These are phyloP conservation scores for Botrytis medusae DNA, from an alignment of 2,329 filamentous ascomycete species.

Conservation along the genomic window DNA sequence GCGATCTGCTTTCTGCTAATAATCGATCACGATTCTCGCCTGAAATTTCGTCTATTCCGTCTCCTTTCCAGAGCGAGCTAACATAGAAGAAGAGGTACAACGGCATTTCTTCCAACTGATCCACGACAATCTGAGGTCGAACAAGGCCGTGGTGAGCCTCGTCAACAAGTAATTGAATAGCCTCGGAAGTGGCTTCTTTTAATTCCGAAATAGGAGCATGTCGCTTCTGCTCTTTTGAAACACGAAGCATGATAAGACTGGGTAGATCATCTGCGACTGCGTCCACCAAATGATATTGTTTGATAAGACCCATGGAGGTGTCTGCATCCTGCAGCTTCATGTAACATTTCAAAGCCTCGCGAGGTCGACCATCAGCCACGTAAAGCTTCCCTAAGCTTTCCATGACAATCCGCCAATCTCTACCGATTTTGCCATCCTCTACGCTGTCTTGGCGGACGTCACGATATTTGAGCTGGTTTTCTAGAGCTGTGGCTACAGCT, in stretches of 20 bases:
- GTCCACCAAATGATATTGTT: slow-evolving; percentile 85
- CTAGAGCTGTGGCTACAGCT: slow-evolving; percentile 73
- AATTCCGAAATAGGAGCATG: slow-evolving; percentile 69
- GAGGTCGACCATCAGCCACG: slow-evolving; percentile 74
- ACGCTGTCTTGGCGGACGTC: slow-evolving; percentile 74
- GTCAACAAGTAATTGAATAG: slow-evolving; percentile 81
- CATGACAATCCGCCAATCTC: slow-evolving; percentile 89
- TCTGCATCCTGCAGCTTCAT: slow-evolving; percentile 91
- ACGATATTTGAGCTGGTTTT: slow-evolving; percentile 76
- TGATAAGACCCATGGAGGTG: slow-evolving; percentile 80
- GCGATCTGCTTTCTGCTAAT: slow-evolving; percentile 58
- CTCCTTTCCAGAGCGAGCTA: slow-evolving; percentile 78
- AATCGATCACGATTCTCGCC: slow-evolving; percentile 57
- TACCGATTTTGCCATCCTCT: slow-evolving; percentile 67
- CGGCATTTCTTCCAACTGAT: slow-evolving; percentile 68
- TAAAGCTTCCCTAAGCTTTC: slow-evolving; percentile 83
- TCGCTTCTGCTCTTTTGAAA: slow-evolving; percentile 67
- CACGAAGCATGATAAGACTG: slow-evolving; percentile 82
- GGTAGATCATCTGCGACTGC: slow-evolving; percentile 87
- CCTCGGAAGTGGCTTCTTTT: slow-evolving; percentile 76
- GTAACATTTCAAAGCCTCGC: slow-evolving; percentile 84
- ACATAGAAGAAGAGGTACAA: slow-evolving; percentile 93
- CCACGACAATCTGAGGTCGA: slow-evolving; percentile 71
- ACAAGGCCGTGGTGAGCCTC: slow-evolving; percentile 90
- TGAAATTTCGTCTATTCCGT: slow-evolving; percentile 57